Evolutionary conservation across 108 stramenopile species (phyloP).

Genomic region (Fragilaria crotonensis): DNA sequence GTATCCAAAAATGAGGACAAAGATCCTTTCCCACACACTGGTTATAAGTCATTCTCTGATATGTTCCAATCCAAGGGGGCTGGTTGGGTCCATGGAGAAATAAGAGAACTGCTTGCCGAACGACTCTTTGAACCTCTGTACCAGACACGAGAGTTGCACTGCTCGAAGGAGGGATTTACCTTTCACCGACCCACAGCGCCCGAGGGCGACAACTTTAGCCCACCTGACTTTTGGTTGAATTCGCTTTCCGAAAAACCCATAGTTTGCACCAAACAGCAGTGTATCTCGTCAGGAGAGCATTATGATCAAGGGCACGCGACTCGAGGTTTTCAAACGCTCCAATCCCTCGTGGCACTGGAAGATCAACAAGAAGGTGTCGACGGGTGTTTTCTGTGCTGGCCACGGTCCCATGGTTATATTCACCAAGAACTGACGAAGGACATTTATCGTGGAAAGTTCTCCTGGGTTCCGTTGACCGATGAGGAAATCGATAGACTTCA

Average conservation of each 20-base stretch:
- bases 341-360: conserved; percentile 33
- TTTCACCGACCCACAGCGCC: conserved; percentile 27
- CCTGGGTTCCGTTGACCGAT: conserved; percentile 34
- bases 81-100: conserved; percentile 43
- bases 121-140: conserved; percentile 54
- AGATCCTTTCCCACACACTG: conserved; percentile 48
- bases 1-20: too few species aligned
- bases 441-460: conserved; percentile 28
- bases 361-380: conserved; percentile 35
- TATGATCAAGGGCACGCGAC: conserved; percentile 23
- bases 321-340: conserved; percentile 30
- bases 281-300: conserved; percentile 20
- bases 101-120: conserved; percentile 45
- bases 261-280: conserved; percentile 13
- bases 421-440: conserved; percentile 23
- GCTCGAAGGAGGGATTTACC: conserved; percentile 63
- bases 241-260: background rate
- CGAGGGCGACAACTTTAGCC: background rate
- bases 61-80: conserved; percentile 53
- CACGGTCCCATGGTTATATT: conserved; percentile 25
- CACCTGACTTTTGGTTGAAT: background rate
- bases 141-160: conserved; percentile 38
- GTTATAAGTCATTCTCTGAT: conserved; percentile 21
- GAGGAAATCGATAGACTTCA: conserved; percentile 16
- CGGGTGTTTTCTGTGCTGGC: conserved; percentile 35